A percentile compares a stretch with the other conserved stretches of the same genome.
These are phyloP conservation scores for Rutidosis leptorrhynchoides DNA, from an alignment of 129 eudicot genomes.

Conservation along the genomic window DNA sequence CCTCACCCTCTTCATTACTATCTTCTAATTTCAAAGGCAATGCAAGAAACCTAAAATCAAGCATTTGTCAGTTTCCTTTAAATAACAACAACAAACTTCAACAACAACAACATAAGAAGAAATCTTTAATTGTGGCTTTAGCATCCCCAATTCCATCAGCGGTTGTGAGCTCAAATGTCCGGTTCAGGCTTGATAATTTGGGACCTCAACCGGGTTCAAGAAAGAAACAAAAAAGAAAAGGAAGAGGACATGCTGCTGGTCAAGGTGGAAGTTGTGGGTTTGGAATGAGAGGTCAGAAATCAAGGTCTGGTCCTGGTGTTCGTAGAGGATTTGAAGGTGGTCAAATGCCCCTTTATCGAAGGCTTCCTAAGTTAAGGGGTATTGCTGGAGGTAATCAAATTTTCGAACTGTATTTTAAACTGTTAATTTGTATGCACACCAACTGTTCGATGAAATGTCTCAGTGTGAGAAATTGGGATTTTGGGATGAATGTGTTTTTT, in stretches of 20 bases:
- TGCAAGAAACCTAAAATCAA: conserved; percentile 34
- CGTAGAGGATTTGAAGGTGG: conserved; percentile 85
- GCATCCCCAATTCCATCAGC: conserved; percentile 36
- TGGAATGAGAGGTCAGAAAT: conserved; percentile 98
- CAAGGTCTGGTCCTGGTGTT: conserved; percentile 88
- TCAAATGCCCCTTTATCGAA: conserved; percentile 84
- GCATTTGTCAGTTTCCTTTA: conserved; percentile 28
- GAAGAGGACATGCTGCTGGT: conserved; percentile 89
- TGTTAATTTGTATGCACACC: conserved; percentile 11
- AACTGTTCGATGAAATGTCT: conserved; percentile 29
- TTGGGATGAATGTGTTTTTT: background rate
- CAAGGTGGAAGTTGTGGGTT: conserved; percentile 96
- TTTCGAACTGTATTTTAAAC: background rate
- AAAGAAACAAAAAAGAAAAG: conserved; percentile 71
- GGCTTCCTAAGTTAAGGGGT: conserved; percentile 82
- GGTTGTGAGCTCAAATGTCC: conserved; percentile 25
- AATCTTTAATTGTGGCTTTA: conserved; percentile 34
- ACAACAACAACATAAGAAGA: conserved; percentile 7
- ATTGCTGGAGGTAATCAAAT: conserved; percentile 85
- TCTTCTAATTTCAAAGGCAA: conserved; percentile 32
- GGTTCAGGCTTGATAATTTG: conserved; percentile 65
- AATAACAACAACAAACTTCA: conserved; percentile 6
- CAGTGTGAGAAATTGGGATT: background rate
- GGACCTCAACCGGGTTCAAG: conserved; percentile 87
- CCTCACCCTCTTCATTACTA: background rate